Conservation (phyloP, 805 yeast species). For the Hanseniaspora mollemarum region DNA sequence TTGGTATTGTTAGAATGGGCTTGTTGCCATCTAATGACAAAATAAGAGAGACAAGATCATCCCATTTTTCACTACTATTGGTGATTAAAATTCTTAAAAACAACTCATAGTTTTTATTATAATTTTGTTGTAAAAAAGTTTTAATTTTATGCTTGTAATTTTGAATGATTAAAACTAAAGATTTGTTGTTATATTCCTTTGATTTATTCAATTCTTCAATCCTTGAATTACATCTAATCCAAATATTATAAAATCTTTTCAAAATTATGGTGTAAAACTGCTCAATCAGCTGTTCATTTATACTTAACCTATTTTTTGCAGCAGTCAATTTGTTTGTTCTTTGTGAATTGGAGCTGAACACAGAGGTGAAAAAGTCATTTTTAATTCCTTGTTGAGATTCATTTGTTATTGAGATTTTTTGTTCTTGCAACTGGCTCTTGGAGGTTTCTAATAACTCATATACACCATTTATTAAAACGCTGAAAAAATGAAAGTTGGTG, state of each 20-base stretch:
- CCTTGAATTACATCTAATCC: conserved; percentile 40
- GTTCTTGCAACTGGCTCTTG: conserved; percentile 17
- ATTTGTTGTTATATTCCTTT: conserved; percentile 31
- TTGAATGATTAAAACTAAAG: conserved; percentile 28
- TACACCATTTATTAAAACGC: conserved; percentile 43
- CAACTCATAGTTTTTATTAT: conserved; percentile 21
- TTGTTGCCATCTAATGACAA: conserved; percentile 77
- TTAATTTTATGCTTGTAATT: conserved; percentile 61
- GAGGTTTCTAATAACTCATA: conserved; percentile 46
- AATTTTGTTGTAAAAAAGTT: conserved; percentile 50
- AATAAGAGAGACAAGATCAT: conserved; percentile 33
- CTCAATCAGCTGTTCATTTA: conserved; percentile 45
- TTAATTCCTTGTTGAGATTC: not conserved
- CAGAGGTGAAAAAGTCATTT: conserved; percentile 10
- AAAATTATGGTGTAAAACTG: conserved; percentile 53
- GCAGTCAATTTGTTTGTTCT: not conserved
- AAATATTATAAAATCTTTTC: conserved; percentile 45
- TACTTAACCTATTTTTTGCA: conserved; percentile 29
- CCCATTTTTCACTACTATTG: not conserved
- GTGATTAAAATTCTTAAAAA: not conserved
- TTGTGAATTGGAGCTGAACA: not conserved
- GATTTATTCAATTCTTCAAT: conserved; percentile 28
- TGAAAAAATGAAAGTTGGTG: conserved; percentile 37
- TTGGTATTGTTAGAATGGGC: conserved; percentile 62
- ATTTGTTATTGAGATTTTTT: not conserved